Conservation (phyloP, 2,329 filamentous ascomycete genomes). For the Orbilia oligospora region DNA sequence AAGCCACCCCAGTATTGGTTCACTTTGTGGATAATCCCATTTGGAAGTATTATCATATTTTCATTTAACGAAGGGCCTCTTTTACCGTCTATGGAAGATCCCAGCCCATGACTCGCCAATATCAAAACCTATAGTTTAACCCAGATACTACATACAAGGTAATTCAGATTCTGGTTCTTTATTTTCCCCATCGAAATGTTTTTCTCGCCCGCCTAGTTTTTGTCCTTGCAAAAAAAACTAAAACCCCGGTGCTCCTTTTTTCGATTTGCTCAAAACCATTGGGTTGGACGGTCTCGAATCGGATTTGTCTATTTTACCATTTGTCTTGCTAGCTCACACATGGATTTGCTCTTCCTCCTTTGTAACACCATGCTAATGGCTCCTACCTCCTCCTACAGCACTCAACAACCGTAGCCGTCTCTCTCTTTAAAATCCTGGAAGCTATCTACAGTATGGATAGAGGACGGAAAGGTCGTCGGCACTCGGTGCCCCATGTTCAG, state of each 20-base stretch:
- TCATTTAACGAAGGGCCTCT: constrained; percentile 45
- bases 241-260: constrained; percentile 28
- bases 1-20: constrained; percentile 59
- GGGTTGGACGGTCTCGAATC: constrained; percentile 44
- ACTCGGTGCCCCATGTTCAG: constrained; percentile 55
- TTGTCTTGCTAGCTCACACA: constrained; percentile 47
- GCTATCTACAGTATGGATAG: constrained; percentile 41
- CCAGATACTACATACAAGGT: constrained; percentile 38
- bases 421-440: constrained; percentile 13
- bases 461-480: constrained; percentile 48
- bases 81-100: constrained; percentile 48
- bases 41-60: constrained; percentile 51
- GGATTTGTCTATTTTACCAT: constrained; percentile 54
- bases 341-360: constrained; percentile 56
- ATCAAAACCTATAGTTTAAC: constrained; percentile 41
- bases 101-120: constrained; percentile 48
- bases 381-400: constrained; percentile 53
- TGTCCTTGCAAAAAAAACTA: constrained; percentile 1
- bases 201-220: constrained; percentile 31
- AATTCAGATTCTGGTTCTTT: constrained; percentile 35
- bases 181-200: constrained; percentile 34
- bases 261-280: constrained; percentile 41
- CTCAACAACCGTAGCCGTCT: constrained; percentile 34
- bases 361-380: constrained; percentile 58
- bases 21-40: constrained; percentile 54